Evolutionary conservation across 2,329 filamentous ascomycete species (phyloP), one percentile per base, ranked within the genome.

Genomic region (Diaporthe sp.): DNA sequence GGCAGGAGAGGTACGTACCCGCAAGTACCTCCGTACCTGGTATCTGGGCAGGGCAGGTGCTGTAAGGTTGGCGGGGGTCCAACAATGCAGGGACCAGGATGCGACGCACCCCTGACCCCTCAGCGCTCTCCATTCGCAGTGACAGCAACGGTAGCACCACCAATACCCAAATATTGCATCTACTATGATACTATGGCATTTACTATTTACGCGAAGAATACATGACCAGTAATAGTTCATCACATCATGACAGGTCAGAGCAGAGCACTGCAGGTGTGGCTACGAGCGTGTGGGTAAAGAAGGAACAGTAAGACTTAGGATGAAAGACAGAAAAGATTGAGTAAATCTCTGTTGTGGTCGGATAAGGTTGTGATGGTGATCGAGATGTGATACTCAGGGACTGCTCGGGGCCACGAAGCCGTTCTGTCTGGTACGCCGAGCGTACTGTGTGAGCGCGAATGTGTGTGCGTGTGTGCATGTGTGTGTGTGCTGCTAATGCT

Each of bases 361-460:
- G 65, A 70, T 70, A 70, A 70, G 65, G 65, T 70, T 70, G 65
- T 70, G 65, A 70, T 70, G 46, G 34, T 70, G 65, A 70, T 70
- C 65, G 65, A 70, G 65, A 70, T 55, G 65, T 70, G 65, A 70
- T 55, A 70, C 46, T 68, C 46, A 68, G 65, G 62, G 62, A 37
- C 62, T 68, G 61, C 61, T 37, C 19, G 62, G 44, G 46, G 62
- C 44, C 62, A 49, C 44, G 44, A 67, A 67, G 62, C 62, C 62
- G 62, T 51, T 42, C 19, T 34, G 62, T 8, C 62, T 67, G 62
- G 62, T 51, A n/a, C 44, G 62, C 62, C 62, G 62, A 51, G 62
- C 44, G 28, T 67, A 51, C 44, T 37, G 58, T 28, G 39, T 57
- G 28, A 34, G 55, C 12, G 31, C 25, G 19, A 9, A 12, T 15